Conservation (phyloP, 495 filamentous ascomycete genomes). For the Neurospora africana region DNA sequence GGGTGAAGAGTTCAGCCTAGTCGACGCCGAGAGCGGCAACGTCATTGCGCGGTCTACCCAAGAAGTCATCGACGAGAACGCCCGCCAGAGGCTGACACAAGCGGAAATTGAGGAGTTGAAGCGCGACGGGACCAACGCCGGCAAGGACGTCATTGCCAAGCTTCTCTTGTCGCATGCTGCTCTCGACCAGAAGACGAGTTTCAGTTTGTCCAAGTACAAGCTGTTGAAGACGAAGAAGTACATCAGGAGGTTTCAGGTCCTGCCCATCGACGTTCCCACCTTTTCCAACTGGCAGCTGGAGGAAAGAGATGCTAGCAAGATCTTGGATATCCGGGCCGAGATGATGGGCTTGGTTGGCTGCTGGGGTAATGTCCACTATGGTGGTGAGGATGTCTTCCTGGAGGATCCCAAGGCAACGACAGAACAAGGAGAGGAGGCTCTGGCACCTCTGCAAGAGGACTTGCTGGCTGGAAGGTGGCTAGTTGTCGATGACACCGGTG, state of each 20-base stretch:
- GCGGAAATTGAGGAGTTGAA: conserved; percentile 91
- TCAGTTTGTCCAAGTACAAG: conserved; percentile 89
- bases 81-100: conserved; percentile 69
- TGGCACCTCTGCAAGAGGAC: conserved; percentile 9
- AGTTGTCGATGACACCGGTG: conserved; percentile 82
- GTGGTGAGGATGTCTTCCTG: conserved; percentile 26
- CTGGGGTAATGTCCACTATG: conserved; percentile 43
- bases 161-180: conserved; percentile 74
- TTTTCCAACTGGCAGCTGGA: conserved; percentile 63
- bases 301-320: conserved; percentile 64
- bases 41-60: conserved; percentile 68
- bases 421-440: conserved; percentile 18
- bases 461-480: conserved; percentile 60
- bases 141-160: conserved; percentile 80
- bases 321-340: conserved; percentile 87
- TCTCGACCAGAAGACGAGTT: conserved; percentile 87
- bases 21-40: conserved; percentile 37
- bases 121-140: conserved; percentile 60
- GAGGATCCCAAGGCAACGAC: conserved; percentile 15
- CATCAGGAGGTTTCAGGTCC: conserved; percentile 69
- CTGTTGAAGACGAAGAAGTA: conserved; percentile 91
- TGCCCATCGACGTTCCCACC: conserved; percentile 68
- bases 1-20: conserved; percentile 31
- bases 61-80: conserved; percentile 67
- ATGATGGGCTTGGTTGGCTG: conserved; percentile 55